A percentile compares a stretch with the other conserved stretches of the same genome.
phyloP scores from a whole-genome alignment of 2,329 filamentous ascomycete genomes.

The Nigrograna mackinnonii region DNA sequence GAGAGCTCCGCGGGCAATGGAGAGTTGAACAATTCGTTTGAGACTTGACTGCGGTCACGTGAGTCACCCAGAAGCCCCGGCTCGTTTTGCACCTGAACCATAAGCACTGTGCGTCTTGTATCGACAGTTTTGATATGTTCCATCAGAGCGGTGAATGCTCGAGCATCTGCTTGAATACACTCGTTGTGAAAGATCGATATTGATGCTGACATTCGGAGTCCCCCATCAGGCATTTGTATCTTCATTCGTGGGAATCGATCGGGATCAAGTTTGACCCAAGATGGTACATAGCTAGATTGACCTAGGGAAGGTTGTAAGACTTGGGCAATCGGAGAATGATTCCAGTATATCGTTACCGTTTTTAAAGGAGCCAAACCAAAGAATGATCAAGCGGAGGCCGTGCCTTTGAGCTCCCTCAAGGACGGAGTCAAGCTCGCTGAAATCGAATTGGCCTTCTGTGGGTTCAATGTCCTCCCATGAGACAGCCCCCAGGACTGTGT shows the following conservation, averaged over 20 bases:
- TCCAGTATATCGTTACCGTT: slow-evolving; percentile 35
- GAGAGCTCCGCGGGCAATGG: neutral
- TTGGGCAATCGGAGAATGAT: too few species aligned
- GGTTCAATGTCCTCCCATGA: slow-evolving; percentile 55
- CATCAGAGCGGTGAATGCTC: slow-evolving; percentile 45
- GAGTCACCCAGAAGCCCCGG: slow-evolving; percentile 57
- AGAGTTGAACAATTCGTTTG: slow-evolving; percentile 45
- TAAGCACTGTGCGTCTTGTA: slow-evolving; percentile 54
- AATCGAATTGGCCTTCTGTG: slow-evolving; percentile 48
- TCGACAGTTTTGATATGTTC: slow-evolving; percentile 50
- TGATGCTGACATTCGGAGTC: slow-evolving; percentile 22
- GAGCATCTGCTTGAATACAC: slow-evolving; percentile 23
- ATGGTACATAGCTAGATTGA: slow-evolving; percentile 18
- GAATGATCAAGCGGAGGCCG: slow-evolving; percentile 44
- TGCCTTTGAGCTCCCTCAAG: slow-evolving; percentile 43
- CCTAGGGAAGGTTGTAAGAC: too few species aligned
- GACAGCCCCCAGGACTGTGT: slow-evolving; percentile 50
- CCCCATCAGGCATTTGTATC: slow-evolving; percentile 21
- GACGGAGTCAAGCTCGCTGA: slow-evolving; percentile 45
- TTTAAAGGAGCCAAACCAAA: slow-evolving; percentile 56
- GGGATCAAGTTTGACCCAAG: slow-evolving; percentile 37
- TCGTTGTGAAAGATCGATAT: neutral
- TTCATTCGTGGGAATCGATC: slow-evolving; percentile 32
- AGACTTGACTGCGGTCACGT: slow-evolving; percentile 49
- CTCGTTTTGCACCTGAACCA: slow-evolving; percentile 64